Evolutionary conservation across 2,329 filamentous ascomycete species (phyloP).

Genomic region (Plenodomus lindquistii): DNA sequence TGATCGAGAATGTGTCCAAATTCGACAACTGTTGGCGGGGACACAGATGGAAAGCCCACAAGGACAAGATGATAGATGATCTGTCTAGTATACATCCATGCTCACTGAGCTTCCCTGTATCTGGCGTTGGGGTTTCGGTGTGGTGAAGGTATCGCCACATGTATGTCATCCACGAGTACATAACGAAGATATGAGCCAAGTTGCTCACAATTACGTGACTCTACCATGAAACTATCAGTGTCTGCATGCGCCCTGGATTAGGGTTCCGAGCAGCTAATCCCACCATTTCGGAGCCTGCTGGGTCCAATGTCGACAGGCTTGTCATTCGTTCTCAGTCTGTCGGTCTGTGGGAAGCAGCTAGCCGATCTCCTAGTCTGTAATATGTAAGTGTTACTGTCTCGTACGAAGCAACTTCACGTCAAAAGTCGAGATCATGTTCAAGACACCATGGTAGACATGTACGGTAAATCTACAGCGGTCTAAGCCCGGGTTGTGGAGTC

Average conservation of each 20-base stretch:
- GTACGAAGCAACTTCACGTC: neutral
- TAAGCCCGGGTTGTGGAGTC: slow-evolving; percentile 3
- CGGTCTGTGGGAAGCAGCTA: too few relatives aligned
- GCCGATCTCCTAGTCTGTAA: neutral
- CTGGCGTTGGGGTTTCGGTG: slow-evolving; percentile 10
- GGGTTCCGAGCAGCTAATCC: too few relatives aligned
- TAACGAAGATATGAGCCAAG: neutral
- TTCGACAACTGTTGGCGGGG: slow-evolving; percentile 1
- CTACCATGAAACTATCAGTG: neutral
- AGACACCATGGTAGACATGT: slow-evolving; percentile 2
- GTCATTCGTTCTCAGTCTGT: neutral
- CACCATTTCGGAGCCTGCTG: too few relatives aligned
- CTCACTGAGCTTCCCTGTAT: slow-evolving; percentile 7
- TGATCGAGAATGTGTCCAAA: slow-evolving; percentile 1
- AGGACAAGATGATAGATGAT: neutral
- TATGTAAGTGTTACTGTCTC: neutral
- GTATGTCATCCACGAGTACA: slow-evolving; percentile 5
- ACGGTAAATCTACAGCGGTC: slow-evolving; percentile 7
- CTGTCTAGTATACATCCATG: neutral
- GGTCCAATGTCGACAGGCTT: too few relatives aligned
- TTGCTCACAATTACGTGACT: neutral
- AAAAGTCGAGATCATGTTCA: neutral
- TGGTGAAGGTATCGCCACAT: slow-evolving; percentile 1
- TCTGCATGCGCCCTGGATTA: too few relatives aligned
- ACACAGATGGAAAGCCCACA: neutral